Conservation (phyloP, 2,329 filamentous ascomycete species). For the Dothistroma pini region DNA sequence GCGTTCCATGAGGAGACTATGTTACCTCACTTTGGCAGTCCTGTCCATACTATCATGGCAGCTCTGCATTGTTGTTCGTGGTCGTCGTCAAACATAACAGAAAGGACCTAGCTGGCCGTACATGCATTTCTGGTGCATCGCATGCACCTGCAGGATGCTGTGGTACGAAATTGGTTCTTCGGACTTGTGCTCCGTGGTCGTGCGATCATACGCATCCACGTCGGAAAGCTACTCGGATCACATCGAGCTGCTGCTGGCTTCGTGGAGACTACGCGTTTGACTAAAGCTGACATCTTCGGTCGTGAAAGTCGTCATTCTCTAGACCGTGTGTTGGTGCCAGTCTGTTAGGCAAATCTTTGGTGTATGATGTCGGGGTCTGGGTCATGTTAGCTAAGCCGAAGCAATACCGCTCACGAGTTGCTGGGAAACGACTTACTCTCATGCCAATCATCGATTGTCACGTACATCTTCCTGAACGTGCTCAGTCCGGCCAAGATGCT, state of each 20-base stretch:
- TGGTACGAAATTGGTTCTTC: background rate
- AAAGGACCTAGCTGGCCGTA: background rate
- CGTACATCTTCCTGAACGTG: conserved; percentile 99
- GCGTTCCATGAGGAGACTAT: background rate
- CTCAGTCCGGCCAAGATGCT: conserved; percentile 95
- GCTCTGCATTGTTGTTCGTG: background rate
- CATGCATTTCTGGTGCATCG: background rate
- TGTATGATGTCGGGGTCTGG: conserved; percentile 90
- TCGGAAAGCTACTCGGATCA: background rate
- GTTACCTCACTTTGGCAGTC: background rate
- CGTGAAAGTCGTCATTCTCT: conserved; percentile 6
- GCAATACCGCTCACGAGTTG: conserved; percentile 9
- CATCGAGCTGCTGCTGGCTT: background rate
- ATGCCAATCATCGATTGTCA: conserved; percentile 99
- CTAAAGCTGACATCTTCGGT: background rate
- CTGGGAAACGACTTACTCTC: conserved; percentile 55
- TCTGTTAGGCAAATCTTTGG: conserved; percentile 79
- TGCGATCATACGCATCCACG: background rate
- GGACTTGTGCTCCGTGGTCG: background rate
- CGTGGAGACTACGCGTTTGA: background rate
- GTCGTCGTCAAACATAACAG: background rate
- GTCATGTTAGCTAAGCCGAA: conserved; percentile 15
- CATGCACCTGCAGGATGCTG: background rate
- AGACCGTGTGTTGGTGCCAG: conserved; percentile 16
- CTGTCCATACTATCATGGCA: background rate